A percentile compares a stretch with the other conserved stretches of the same genome.
These are phyloP conservation scores for Lentinula boryana DNA, from an alignment of 768 basidiomycete species.

Conservation along the genomic window DNA sequence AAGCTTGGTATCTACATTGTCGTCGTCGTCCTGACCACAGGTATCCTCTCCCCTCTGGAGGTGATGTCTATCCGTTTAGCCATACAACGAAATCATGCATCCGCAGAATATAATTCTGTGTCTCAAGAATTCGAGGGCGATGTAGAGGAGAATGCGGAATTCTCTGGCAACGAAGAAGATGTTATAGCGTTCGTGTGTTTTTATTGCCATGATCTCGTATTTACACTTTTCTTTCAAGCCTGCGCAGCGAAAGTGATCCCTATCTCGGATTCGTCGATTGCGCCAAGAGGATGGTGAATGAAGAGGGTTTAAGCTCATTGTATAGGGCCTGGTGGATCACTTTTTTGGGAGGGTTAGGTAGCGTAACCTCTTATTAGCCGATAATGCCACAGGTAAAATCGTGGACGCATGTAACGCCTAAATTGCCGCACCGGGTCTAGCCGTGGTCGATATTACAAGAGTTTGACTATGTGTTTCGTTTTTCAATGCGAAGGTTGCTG, in stretches of 20 bases:
- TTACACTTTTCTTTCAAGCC: conserved; percentile 26
- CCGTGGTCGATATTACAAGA: too few relatives aligned
- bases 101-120: conserved; percentile 68
- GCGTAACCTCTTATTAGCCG: not conserved
- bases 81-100: conserved; percentile 80
- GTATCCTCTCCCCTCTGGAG: conserved; percentile 68
- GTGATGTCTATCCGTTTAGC: conserved; percentile 75
- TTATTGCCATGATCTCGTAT: not conserved
- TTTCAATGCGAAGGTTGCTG: too few relatives aligned
- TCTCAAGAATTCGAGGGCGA: conserved; percentile 69
- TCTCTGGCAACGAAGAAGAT: conserved; percentile 68
- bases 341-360: conserved; percentile 52
- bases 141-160: conserved; percentile 53
- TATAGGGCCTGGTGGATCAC: conserved; percentile 89
- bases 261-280: conserved; percentile 74
- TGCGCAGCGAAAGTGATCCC: conserved; percentile 75
- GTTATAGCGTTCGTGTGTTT: conserved; percentile 64
- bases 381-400: not conserved
- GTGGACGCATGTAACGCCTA: not conserved
- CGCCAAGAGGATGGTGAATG: conserved; percentile 66
- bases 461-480: too few relatives aligned
- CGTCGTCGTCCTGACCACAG: conserved; percentile 50
- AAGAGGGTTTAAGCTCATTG: conserved; percentile 70
- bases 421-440: too few relatives aligned
- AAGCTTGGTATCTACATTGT: conserved; percentile 51